phyloP scores from a whole-genome alignment of 495 filamentous ascomycete genomes.

The Annulohypoxylon bovei region DNA sequence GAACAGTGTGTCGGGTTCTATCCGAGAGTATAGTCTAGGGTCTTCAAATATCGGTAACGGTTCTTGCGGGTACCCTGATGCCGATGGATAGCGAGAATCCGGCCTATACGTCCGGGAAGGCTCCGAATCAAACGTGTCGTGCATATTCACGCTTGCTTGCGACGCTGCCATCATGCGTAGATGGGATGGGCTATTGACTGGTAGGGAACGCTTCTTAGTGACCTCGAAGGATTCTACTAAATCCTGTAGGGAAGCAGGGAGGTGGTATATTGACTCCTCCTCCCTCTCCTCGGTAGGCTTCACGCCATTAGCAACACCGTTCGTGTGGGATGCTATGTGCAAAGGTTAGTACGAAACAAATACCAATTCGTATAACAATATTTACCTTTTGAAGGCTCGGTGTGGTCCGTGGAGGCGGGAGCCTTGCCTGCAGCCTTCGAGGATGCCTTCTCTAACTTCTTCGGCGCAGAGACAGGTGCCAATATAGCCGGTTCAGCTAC shows the following conservation, averaged over 20 bases:
- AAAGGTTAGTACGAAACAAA: slow-evolving; percentile 38
- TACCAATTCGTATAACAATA: slow-evolving; percentile 6
- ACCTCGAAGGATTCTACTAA: slow-evolving; percentile 89
- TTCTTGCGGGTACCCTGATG: slow-evolving; percentile 90
- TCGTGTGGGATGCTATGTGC: slow-evolving; percentile 56
- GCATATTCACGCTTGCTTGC: slow-evolving; percentile 69
- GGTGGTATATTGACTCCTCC: slow-evolving; percentile 90
- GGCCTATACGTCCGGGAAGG: slow-evolving; percentile 85
- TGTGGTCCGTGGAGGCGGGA: slow-evolving; percentile 46
- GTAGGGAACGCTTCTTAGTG: slow-evolving; percentile 72
- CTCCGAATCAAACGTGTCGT: slow-evolving; percentile 78
- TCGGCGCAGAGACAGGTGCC: slow-evolving; percentile 35
- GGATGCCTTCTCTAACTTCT: slow-evolving; percentile 54
- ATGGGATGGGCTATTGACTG: slow-evolving; percentile 68
- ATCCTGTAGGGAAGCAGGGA: slow-evolving; percentile 90
- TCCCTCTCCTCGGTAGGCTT: slow-evolving; percentile 62
- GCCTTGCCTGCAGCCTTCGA: slow-evolving; percentile 54
- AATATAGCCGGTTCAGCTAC: slow-evolving; percentile 25
- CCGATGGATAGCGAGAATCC: slow-evolving; percentile 70
- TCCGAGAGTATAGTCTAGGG: slow-evolving; percentile 82
- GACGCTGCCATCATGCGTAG: slow-evolving; percentile 78
- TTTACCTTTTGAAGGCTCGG: slow-evolving; percentile 54
- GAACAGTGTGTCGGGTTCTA: slow-evolving; percentile 97
- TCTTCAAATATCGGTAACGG: slow-evolving; percentile 90
- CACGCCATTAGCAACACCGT: slow-evolving; percentile 64